Percentiles rank a stretch among this genome's conserved stretches.
Evolutionary conservation across 371 early-diverging fungal species (phyloP).

Genomic region (Rhizomucor miehei): DNA sequence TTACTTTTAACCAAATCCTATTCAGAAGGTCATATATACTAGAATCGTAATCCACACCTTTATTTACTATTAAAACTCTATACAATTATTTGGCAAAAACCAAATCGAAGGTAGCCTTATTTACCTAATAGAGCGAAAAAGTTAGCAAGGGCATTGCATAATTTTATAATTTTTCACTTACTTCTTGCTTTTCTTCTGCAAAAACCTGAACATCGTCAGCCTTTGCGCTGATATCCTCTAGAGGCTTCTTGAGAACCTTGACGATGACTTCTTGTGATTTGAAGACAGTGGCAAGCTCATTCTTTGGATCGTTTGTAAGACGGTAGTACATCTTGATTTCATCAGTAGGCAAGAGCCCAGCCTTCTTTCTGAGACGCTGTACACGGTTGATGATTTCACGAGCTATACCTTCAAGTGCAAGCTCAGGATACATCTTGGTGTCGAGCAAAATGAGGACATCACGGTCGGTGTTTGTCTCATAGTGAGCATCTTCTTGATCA

Average conservation of each 20-base stretch:
- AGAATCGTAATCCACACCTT: no score
- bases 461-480: slow-evolving; percentile 77
- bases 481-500: slow-evolving; percentile 59
- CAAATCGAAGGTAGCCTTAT: slow-evolving; percentile 41
- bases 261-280: slow-evolving; percentile 70
- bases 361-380: slow-evolving; percentile 97
- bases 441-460: slow-evolving; percentile 93
- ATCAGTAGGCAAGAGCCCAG: slow-evolving; percentile 80
- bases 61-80: background rate
- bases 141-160: background rate
- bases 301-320: slow-evolving; percentile 66
- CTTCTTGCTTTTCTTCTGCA: slow-evolving; percentile 77
- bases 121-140: slow-evolving; percentile 13
- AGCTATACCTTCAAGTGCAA: slow-evolving; percentile 92
- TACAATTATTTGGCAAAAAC: slow-evolving; percentile 22
- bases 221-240: slow-evolving; percentile 35
- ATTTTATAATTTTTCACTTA: no score
- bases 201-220: slow-evolving; percentile 46
- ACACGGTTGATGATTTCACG: slow-evolving; percentile 98
- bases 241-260: slow-evolving; percentile 72
- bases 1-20: no score
- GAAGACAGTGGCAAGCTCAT: slow-evolving; percentile 68
- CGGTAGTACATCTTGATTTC: slow-evolving; percentile 80
- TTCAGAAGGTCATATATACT: no score
- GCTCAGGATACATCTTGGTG: slow-evolving; percentile 72